phyloP scores from a whole-genome alignment of 1,284 basidiomycete genomes.

The Inonotus obliquus region DNA sequence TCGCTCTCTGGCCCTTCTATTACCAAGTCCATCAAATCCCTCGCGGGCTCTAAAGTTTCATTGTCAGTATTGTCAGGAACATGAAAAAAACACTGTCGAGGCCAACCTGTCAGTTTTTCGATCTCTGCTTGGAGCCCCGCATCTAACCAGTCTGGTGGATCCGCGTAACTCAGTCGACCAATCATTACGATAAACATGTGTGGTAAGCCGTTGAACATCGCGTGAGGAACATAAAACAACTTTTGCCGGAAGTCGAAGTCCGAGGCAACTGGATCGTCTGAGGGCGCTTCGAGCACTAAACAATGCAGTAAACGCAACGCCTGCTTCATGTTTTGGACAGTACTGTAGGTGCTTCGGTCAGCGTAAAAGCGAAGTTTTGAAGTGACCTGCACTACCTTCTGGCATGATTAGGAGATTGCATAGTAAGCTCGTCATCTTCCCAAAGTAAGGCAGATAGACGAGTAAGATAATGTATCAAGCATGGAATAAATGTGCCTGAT shows the following conservation, averaged over 20 bases:
- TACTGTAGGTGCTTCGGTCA: constrained; percentile 34
- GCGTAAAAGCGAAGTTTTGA: background rate
- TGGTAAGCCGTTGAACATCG: constrained; percentile 61
- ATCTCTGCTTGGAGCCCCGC: constrained; percentile 40
- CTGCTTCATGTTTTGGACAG: constrained; percentile 45
- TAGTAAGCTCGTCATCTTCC: constrained; percentile 54
- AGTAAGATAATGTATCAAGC: constrained; percentile 51
- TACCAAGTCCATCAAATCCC: constrained; percentile 65
- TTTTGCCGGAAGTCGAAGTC: constrained; percentile 47
- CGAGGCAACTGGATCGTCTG: background rate
- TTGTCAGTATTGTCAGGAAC: background rate
- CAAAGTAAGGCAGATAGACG: constrained; percentile 52
- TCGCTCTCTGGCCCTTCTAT: constrained; percentile 76
- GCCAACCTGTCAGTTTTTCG: constrained; percentile 48
- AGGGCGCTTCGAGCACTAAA: constrained; percentile 45
- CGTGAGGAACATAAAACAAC: constrained; percentile 45
- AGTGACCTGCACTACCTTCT: constrained; percentile 2
- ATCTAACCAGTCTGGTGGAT: constrained; percentile 58
- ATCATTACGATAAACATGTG: constrained; percentile 75
- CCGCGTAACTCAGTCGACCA: constrained; percentile 69
- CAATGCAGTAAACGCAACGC: constrained; percentile 55
- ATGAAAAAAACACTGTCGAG: background rate
- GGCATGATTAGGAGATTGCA: constrained; percentile 32
- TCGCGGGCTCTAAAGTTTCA: constrained; percentile 48
- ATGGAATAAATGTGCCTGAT: constrained; percentile 54